Evolutionary conservation across 148 eudicot species (phyloP).

Genomic region (Limonium bicolor): DNA sequence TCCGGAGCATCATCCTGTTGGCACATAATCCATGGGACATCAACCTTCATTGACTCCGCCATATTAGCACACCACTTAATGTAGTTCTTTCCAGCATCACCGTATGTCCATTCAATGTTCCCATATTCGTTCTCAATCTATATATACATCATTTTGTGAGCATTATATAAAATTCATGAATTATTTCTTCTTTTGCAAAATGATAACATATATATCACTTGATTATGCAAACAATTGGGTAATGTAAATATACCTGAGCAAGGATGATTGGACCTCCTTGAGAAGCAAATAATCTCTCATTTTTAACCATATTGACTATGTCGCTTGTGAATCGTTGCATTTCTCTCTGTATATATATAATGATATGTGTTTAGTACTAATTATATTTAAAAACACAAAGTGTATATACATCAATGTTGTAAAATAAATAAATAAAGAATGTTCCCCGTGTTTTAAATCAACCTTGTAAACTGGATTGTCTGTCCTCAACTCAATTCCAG

Average conservation of each 20-base stretch:
- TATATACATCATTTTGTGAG: too few relatives aligned
- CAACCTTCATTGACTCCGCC: constrained; percentile 22
- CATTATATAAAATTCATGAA: background rate
- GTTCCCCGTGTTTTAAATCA: too few relatives aligned
- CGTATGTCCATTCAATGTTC: constrained; percentile 15
- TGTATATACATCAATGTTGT: background rate
- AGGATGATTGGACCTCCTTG: constrained; percentile 48
- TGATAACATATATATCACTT: background rate
- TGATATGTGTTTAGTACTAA: too few relatives aligned
- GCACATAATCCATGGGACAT: constrained; percentile 51
- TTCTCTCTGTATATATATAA: constrained; percentile 21
- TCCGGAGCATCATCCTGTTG: constrained; percentile 31
- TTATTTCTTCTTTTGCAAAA: background rate
- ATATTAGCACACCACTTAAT: constrained; percentile 32
- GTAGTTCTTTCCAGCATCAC: constrained; percentile 27
- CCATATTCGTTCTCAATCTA: constrained; percentile 58
- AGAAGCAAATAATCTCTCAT: constrained; percentile 42
- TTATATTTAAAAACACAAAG: too few relatives aligned
- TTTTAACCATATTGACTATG: constrained; percentile 36
- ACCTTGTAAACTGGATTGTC: too few relatives aligned
- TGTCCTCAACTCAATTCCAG: too few relatives aligned
- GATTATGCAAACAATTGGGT: background rate
- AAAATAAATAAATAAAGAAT: background rate
- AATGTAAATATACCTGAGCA: background rate
- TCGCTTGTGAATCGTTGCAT: constrained; percentile 38